Evolutionary conservation across 2,329 filamentous ascomycete species (phyloP), one percentile per base, ranked within the genome.

Genomic region (Fusarium avenaceum): DNA sequence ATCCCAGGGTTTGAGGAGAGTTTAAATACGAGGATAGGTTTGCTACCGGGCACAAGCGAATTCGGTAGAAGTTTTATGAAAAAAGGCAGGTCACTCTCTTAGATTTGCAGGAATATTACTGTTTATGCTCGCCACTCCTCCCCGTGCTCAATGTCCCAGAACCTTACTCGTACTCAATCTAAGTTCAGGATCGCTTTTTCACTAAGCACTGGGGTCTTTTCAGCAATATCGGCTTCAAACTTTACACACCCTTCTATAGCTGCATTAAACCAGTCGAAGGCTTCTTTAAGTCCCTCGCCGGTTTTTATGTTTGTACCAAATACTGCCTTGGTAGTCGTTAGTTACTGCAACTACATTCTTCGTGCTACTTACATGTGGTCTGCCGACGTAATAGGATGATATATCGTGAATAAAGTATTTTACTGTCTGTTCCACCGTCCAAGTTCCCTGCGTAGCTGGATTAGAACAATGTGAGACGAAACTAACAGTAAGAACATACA

Each of bases 251-350:
- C 35, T 7, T 22, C n/a, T 30, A 26, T 7, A 11, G 10, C 24
- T 22, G 14, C 5, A 9, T 33, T 26, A 4, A 62, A 17, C 56
- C 40, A 62, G n/a, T 30, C 4, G 4, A 54, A 62, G 7, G 40
- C 33, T 15, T 54, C 17, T 2, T 5, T 8, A 1, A 62, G 7
- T 0, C 56, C 40, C 2, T 54, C 3, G 1, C 57, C 40, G 3
- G 40, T 46, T 33, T 26, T 26, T 0, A 22, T 26, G 6, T 39
- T 46, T 22, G 40, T 20, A 6, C 28, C 28, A 20, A 38, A 32
- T 2, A 61, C 47, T 7, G 6, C 28, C 47, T 38, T 22, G 3
- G 5, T 10, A 3, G 7, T 28, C 3, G 4, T 35, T 4, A 46
- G 19, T 17, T 11, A 17, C 0, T 8, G 10, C 9, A 7, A 26